Evolutionary conservation across 2,329 filamentous ascomycete species (phyloP).

Genomic region (Shiraia sp.): DNA sequence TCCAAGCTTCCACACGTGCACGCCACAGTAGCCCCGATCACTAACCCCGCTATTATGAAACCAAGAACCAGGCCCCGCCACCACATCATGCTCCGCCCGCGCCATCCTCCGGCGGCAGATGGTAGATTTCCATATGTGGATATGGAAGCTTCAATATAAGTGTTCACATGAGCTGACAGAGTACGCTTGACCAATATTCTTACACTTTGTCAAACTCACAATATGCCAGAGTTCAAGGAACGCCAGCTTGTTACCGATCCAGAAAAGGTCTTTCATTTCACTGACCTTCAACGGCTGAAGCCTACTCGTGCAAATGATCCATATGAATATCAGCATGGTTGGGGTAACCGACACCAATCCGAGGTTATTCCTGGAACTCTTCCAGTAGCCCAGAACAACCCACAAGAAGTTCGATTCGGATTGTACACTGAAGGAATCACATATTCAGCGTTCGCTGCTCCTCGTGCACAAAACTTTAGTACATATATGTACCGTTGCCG

Average conservation of each 20-base stretch:
- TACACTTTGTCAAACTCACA: conserved; percentile 7
- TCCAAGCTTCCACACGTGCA: conserved; percentile 15
- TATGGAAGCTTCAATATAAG: conserved; percentile 36
- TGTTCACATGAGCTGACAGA: conserved; percentile 14
- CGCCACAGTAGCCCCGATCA: conserved; percentile 16
- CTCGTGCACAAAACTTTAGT: conserved; percentile 47
- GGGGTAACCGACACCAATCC: conserved; percentile 45
- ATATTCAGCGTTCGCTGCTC: conserved; percentile 50
- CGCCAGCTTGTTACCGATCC: conserved; percentile 42
- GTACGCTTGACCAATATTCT: conserved; percentile 7
- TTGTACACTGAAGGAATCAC: conserved; percentile 54
- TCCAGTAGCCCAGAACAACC: conserved; percentile 49
- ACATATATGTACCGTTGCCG: conserved; percentile 52
- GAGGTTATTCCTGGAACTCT: conserved; percentile 51
- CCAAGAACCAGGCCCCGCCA: conserved; percentile 30
- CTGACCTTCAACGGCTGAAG: conserved; percentile 44
- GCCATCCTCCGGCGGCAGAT: conserved; percentile 39
- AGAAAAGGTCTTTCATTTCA: conserved; percentile 44
- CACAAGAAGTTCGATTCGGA: conserved; percentile 49
- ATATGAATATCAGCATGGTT: conserved; percentile 45
- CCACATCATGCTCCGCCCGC: conserved; percentile 38
- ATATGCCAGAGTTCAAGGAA: conserved; percentile 40
- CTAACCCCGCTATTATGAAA: conserved; percentile 31
- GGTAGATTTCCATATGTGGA: conserved; percentile 17
- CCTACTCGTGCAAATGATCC: conserved; percentile 45